Conservation (phyloP, 805 yeast genomes). For the Ogataea paraovalis region DNA sequence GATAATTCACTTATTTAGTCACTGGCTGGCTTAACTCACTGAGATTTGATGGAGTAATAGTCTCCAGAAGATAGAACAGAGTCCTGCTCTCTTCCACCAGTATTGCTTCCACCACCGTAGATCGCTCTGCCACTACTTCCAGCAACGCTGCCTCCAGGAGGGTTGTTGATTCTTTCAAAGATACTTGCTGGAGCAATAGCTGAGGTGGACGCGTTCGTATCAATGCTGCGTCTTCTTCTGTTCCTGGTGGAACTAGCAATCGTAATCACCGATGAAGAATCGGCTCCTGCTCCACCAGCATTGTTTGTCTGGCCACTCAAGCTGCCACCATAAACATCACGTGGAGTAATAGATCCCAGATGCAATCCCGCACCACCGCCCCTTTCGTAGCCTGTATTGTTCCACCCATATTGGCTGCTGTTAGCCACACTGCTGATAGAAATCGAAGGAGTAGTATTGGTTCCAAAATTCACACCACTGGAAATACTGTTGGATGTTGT, state of each 20-base stretch:
- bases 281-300: constrained; percentile 9
- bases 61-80: constrained; percentile 15
- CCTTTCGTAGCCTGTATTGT: too few species aligned
- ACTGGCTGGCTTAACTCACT: constrained; percentile 1
- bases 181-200: constrained; percentile 77
- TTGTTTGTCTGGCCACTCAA: too few species aligned
- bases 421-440: constrained; percentile 8
- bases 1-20: not conserved
- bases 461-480: constrained; percentile 3
- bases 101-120: not conserved
- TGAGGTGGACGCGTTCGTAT: constrained; percentile 57
- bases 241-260: constrained; percentile 33
- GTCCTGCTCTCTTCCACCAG: constrained; percentile 15
- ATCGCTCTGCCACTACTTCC: not conserved
- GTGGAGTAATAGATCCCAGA: not conserved
- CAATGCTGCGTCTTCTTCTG: constrained; percentile 32
- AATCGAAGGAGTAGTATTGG: constrained; percentile 8
- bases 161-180: constrained; percentile 43
- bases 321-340: not conserved
- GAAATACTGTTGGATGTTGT: constrained; percentile 4
- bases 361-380: not conserved
- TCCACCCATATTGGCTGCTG: not conserved
- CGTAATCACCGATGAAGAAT: constrained; percentile 32
- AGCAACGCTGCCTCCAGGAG: not conserved
- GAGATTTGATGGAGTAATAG: constrained; percentile 15